A percentile compares a stretch with the other conserved stretches of the same genome.
Evolutionary conservation across 2,329 filamentous ascomycete species (phyloP).

Genomic region (Hymenoscyphus repandus): DNA sequence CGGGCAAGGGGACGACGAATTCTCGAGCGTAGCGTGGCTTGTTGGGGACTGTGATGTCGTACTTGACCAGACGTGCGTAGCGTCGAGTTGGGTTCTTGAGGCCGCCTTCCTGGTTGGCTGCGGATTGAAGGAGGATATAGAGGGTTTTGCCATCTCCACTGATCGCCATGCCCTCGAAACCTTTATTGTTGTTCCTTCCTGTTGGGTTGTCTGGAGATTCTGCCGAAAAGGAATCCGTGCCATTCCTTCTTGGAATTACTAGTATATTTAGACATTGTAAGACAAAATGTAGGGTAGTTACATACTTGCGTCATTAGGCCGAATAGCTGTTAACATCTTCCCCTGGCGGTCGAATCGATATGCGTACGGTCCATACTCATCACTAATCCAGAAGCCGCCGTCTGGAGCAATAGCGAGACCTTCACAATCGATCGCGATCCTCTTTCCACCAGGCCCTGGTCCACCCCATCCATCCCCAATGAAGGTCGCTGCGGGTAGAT

Average conservation of each 20-base stretch:
- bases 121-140: conserved; percentile 62
- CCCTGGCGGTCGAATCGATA: conserved; percentile 59
- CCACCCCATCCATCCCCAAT: conserved; percentile 64
- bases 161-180: conserved; percentile 66
- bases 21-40: conserved; percentile 49
- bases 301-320: conserved; percentile 52
- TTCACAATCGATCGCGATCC: conserved; percentile 60
- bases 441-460: conserved; percentile 50
- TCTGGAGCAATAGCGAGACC: conserved; percentile 57
- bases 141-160: conserved; percentile 57
- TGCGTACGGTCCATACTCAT: conserved; percentile 67
- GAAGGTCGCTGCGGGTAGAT: conserved; percentile 58
- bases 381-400: conserved; percentile 56
- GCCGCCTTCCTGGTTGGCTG: conserved; percentile 57
- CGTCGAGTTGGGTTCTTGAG: conserved; percentile 47
- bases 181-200: conserved; percentile 68
- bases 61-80: conserved; percentile 58
- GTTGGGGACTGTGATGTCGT: conserved; percentile 47
- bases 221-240: conserved; percentile 55
- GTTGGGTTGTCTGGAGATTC: conserved; percentile 56
- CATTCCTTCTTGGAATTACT: conserved; percentile 58
- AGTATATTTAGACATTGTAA: neutral
- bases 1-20: conserved; percentile 61
- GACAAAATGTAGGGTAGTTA: neutral
- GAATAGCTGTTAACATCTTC: conserved; percentile 56